Base-by-base conservation (phyloP, 208 protist genomes). In the Leishmania tropica region DNA sequence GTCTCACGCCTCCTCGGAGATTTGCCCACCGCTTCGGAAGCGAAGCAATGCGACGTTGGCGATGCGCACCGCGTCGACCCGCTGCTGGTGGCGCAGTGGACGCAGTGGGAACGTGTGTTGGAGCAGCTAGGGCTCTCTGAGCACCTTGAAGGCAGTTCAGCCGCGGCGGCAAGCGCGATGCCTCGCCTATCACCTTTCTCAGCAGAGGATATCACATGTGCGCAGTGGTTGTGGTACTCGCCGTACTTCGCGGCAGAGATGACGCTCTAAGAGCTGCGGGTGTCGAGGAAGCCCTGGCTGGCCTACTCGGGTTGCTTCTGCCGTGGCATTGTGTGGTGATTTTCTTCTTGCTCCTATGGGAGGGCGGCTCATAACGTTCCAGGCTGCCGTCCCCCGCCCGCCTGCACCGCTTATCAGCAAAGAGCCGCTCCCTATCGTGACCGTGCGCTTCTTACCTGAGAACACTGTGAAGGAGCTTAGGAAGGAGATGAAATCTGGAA, bases 141-240 rank as follows among this genome's bases (percentile, higher is more conserved):
- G 47, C 67, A 17, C 48, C 58, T 35, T 19, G 67, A 54, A 37
- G 74, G 24, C 54, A 65, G 47, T 54, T 35, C 42, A 37, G 65
- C 58, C 37, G 1, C 56, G 0, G 62, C 4, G 15, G 21, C 78
- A 40, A 31, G 64, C 70, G 31, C 75, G 17, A 35, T 47, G 10
- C 4, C 56, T n/a, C 28, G 47, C 51, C 73, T 42, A 35, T 58
- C 51, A 31, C 31, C 73, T 11, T n/a, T 11, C 40, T 79, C 82
- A 15, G 82, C 72, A 15, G 82, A 83, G 53, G 80, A 83, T 37
- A 65, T 85, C 31, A 86, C 78, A 15, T 85, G 83, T 42, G 85
- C 78, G 45, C 75, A 91, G 77, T 88, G 88, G 78, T 65, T 94
- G 71, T 94, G 91, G 91, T 85, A 84, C 75, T 93, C 89, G 8